phyloP scores from a whole-genome alignment of 139 green algal species.

The Chlorella sp. region DNA sequence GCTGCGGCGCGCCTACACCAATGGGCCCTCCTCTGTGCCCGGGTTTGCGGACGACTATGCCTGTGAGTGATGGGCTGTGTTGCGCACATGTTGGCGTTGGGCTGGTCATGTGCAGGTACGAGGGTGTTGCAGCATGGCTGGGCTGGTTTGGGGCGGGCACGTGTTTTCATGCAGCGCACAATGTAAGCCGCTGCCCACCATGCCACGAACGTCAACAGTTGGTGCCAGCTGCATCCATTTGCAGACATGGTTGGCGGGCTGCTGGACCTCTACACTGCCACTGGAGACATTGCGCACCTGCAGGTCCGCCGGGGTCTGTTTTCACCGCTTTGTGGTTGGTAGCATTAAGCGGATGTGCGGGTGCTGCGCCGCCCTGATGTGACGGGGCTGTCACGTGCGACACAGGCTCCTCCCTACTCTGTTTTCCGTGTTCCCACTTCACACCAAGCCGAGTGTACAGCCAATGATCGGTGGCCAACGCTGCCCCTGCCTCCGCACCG shows the following conservation, averaged over 20 bases:
- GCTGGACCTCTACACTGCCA: conserved; percentile 81
- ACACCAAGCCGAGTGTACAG: no score
- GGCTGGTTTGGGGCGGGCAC: no score
- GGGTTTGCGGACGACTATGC: conserved; percentile 70
- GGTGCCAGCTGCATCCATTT: no score
- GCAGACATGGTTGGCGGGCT: conserved; percentile 68
- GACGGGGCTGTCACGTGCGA: neutral
- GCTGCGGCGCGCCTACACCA: conserved; percentile 76
- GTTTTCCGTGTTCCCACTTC: no score
- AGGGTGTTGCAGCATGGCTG: no score
- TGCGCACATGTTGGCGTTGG: no score
- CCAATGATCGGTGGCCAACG: neutral
- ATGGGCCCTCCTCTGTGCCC: conserved; percentile 42
- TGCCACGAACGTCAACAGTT: no score
- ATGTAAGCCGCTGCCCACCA: no score
- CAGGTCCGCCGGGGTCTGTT: neutral
- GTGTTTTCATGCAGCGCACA: no score
- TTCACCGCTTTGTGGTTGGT: neutral
- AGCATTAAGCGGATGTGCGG: neutral
- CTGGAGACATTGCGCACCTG: conserved; percentile 75
- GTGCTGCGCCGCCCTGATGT: neutral
- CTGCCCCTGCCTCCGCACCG: neutral
- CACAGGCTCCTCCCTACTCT: neutral
- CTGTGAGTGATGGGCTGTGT: neutral
- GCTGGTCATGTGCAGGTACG: no score